Base-by-base conservation (phyloP, 176 grass and related monocot species). In the Urochloa ruziziensis region DNA sequence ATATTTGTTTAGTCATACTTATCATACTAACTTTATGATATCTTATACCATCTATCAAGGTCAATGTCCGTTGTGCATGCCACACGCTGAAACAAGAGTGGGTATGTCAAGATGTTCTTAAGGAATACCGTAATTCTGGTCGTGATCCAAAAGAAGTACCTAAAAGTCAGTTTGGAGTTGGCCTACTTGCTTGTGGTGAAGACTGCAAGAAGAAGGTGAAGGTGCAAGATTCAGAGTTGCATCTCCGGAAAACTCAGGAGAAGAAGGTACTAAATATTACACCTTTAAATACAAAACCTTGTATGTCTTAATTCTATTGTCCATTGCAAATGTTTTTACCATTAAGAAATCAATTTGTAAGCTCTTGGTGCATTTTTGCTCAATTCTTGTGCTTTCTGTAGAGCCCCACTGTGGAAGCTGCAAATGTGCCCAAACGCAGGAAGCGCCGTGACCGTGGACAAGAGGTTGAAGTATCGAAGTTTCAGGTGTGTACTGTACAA, bases 91-190 rank as follows among this genome's bases (percentile, higher is more conserved):
- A 95, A 90, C 93, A 82, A 59, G 96, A 98, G 36, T 93, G 91
- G 96, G 24, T 91, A 82, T 98, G 96, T 62, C 91, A 91, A 93
- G 96, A 93, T 86, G 89, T 93, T 33, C 60, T 88, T 46, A 98
- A 95, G 82, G 82, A 88, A 81, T 98, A 95, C 69, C 69, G 34
- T n/a, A 76, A 61, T 28, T 84, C 82, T 66, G 87, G 89, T 28
- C 86, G 82, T 64, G 91, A 98, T 74, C 90, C 87, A 77, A 98
- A 90, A 87, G 90, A 95, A 81, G 44, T 95, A 67, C 46, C 89
- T 10, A 98, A 86, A 89, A 93, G 70, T 57, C 91, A 95, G 42
- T 98, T 86, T 88, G 92, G 92, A 90, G 86, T 90, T 76, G 96
- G 93, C 74, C 70, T 98, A 56, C 82, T 98, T 88, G 35, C 91